Conservation (phyloP, 352 stramenopile genomes). For the Globisporangium nodosum region DNA sequence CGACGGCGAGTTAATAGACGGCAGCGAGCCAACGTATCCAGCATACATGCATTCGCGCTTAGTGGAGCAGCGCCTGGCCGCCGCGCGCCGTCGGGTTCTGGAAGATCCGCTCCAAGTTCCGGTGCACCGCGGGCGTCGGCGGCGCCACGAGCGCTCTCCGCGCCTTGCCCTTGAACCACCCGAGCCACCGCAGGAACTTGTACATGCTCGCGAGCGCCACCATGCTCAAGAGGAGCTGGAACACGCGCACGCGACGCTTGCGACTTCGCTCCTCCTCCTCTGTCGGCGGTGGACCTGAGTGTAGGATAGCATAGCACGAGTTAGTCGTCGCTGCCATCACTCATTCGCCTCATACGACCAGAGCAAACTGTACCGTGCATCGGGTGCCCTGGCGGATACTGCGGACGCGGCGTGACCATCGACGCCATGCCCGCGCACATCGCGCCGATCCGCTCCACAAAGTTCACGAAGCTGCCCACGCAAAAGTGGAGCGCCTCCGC, state of each 20-base stretch:
- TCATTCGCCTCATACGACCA: not conserved
- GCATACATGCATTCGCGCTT: not conserved
- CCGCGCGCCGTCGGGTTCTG: constrained; percentile 37
- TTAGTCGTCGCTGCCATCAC: not conserved
- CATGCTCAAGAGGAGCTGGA: constrained; percentile 77
- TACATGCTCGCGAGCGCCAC: constrained; percentile 42
- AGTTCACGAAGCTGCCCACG: constrained; percentile 77
- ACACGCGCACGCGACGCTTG: constrained; percentile 62
- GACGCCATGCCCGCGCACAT: constrained; percentile 65
- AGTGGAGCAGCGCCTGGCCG: constrained; percentile 12
- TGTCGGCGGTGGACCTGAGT: constrained; percentile 42
- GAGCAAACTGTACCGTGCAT: constrained; percentile 37
- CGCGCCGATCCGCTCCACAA: constrained; percentile 74
- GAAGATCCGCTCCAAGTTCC: constrained; percentile 68
- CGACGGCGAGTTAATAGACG: not conserved
- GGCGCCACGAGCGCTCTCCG: constrained; percentile 29
- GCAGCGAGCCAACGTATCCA: not conserved
- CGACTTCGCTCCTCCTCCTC: constrained; percentile 75
- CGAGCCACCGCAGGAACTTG: constrained; percentile 54
- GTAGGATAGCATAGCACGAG: not conserved
- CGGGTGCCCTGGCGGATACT: constrained; percentile 68
- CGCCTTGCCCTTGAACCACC: constrained; percentile 29
- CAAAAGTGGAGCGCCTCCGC: constrained; percentile 72
- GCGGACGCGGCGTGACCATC: constrained; percentile 57
- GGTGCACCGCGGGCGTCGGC: constrained; percentile 19